A percentile compares a stretch with the other conserved stretches of the same genome.
These are phyloP conservation scores for Moesziomyces aphidis DNA, from an alignment of 1,284 basidiomycete genomes.

Conservation along the genomic window DNA sequence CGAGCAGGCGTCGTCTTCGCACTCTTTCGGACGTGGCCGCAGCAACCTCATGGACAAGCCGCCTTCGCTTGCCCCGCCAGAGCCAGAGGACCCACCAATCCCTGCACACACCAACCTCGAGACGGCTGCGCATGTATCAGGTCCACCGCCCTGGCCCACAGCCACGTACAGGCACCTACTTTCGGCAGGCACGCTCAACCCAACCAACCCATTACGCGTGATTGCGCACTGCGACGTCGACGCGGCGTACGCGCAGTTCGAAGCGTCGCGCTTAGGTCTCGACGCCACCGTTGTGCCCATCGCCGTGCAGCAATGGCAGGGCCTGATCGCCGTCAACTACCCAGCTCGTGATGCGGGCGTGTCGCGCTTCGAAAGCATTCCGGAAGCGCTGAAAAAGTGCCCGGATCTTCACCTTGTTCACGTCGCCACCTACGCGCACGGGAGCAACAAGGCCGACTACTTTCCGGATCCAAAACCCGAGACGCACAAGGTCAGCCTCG, in stretches of 20 bases:
- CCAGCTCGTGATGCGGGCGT: slow-evolving; percentile 91
- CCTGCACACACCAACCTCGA: slow-evolving; percentile 44
- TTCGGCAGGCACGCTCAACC: slow-evolving; percentile 59
- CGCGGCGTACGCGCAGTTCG: slow-evolving; percentile 75
- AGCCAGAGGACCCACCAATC: slow-evolving; percentile 18
- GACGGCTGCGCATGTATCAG: slow-evolving; percentile 22
- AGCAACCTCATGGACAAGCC: slow-evolving; percentile 33
- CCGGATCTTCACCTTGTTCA: slow-evolving; percentile 87
- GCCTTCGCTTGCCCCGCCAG: slow-evolving; percentile 28
- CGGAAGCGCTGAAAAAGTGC: slow-evolving; percentile 78
- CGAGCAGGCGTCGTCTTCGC: slow-evolving; percentile 14
- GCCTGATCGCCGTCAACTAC: slow-evolving; percentile 92
- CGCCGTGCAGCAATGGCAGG: slow-evolving; percentile 91
- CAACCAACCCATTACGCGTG: slow-evolving; percentile 70
- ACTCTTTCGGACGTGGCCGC: slow-evolving; percentile 10
- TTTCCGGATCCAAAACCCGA: slow-evolving; percentile 80
- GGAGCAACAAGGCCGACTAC: slow-evolving; percentile 83
- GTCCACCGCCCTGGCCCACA: slow-evolving; percentile 45
- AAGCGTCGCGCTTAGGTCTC: slow-evolving; percentile 82
- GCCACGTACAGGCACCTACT: slow-evolving; percentile 60
- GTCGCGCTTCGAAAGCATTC: slow-evolving; percentile 72
- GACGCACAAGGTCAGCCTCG: slow-evolving; percentile 96
- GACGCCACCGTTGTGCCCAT: slow-evolving; percentile 79
- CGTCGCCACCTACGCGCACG: slow-evolving; percentile 80
- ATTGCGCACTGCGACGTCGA: slow-evolving; percentile 84